A percentile compares a stretch with the other conserved stretches of the same genome.
These are phyloP conservation scores for Didymella exigua DNA, from an alignment of 2,329 filamentous ascomycete species.

Conservation along the genomic window DNA sequence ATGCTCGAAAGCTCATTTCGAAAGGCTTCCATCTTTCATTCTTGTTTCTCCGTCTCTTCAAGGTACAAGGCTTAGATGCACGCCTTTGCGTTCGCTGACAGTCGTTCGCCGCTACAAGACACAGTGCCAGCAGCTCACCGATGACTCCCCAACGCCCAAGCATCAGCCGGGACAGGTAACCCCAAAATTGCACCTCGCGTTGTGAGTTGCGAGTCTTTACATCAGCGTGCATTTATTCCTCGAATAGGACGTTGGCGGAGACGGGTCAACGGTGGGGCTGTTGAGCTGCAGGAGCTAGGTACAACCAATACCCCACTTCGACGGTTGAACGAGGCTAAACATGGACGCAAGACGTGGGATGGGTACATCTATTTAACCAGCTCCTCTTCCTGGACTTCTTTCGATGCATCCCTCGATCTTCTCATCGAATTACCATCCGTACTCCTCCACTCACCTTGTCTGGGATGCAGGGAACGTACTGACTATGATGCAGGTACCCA, in stretches of 20 bases:
- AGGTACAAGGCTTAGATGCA: not conserved
- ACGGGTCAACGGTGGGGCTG: constrained; percentile 2
- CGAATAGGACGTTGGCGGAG: constrained; percentile 4
- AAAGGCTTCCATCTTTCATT: too few relatives aligned
- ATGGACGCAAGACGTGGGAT: constrained; percentile 7
- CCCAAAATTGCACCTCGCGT: not conserved
- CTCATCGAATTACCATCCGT: constrained; percentile 22
- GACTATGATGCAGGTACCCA: constrained; percentile 26
- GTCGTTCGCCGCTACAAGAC: not conserved
- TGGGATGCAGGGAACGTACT: constrained; percentile 21
- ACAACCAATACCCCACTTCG: constrained; percentile 38
- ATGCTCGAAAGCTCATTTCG: too few relatives aligned
- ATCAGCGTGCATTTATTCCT: constrained; percentile 3
- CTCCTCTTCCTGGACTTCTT: not conserved
- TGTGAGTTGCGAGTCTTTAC: not conserved
- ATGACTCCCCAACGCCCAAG: not conserved
- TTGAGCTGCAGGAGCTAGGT: constrained; percentile 16
- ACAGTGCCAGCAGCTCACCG: not conserved
- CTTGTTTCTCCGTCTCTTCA: too few relatives aligned
- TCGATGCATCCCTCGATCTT: not conserved
- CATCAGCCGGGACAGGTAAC: not conserved
- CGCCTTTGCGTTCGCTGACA: not conserved
- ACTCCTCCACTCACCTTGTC: constrained; percentile 17
- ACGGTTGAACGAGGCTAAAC: constrained; percentile 31
- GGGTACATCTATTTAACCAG: constrained; percentile 29